A percentile compares a stretch with the other conserved stretches of the same genome.
phyloP scores from a whole-genome alignment of 2,329 filamentous ascomycete genomes.

The Sporothrix luriei region DNA sequence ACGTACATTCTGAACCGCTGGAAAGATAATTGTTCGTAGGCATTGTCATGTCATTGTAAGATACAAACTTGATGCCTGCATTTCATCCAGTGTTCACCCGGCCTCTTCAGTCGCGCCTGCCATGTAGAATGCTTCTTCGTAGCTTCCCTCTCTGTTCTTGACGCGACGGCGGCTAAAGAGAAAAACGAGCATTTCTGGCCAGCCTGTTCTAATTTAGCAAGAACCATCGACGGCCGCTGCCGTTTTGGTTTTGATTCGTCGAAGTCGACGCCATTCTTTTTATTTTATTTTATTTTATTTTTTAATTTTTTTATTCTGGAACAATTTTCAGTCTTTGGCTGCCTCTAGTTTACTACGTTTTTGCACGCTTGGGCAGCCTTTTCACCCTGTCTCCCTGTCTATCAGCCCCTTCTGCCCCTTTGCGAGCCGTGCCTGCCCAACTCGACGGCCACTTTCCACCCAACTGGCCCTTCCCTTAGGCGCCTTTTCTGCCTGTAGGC shows the following conservation, averaged over 20 bases:
- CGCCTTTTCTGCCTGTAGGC: conserved; percentile 5
- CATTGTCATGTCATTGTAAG: no score
- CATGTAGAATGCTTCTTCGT: background rate
- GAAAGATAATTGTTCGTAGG: no score
- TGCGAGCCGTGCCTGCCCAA: conserved; percentile 26
- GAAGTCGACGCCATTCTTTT: background rate
- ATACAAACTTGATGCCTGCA: background rate
- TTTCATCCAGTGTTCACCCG: no score
- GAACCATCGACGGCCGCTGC: conserved; percentile 26
- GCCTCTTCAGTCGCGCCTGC: background rate
- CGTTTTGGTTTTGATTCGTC: conserved; percentile 17
- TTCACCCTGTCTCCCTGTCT: background rate
- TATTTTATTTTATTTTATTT: background rate
- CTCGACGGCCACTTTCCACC: conserved; percentile 12
- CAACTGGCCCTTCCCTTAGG: conserved; percentile 4
- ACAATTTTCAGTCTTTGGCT: background rate
- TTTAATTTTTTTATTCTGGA: conserved; percentile 8
- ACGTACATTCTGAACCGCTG: background rate
- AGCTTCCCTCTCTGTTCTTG: background rate
- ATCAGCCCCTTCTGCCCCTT: background rate
- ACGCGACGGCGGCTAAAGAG: conserved; percentile 14
- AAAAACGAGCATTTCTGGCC: background rate
- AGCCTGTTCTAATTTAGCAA: conserved; percentile 23
- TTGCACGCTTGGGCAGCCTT: conserved; percentile 1
- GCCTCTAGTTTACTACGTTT: conserved; percentile 12